Evolutionary conservation across 2,329 filamentous ascomycete species (phyloP).

Genomic region (Tolypocladium amazonense): DNA sequence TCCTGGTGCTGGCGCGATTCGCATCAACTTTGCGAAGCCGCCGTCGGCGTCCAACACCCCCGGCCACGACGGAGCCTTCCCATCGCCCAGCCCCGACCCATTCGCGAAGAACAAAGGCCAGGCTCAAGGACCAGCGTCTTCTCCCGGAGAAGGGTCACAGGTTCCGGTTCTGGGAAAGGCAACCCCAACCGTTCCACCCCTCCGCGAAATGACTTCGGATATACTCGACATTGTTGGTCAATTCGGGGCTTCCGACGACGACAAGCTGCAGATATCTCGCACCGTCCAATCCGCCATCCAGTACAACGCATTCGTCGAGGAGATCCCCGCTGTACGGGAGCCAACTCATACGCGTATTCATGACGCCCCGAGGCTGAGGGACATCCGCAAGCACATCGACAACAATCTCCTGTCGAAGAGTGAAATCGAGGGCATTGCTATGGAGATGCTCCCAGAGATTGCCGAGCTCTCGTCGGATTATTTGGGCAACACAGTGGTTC

Average conservation of each 20-base stretch:
- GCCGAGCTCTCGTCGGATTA: constrained; percentile 93
- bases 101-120: constrained; percentile 50
- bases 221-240: constrained; percentile 80
- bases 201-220: constrained; percentile 70
- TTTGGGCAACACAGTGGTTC: constrained; percentile 96
- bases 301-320: constrained; percentile 61
- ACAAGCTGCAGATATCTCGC: constrained; percentile 58
- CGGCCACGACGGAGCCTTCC: constrained; percentile 76
- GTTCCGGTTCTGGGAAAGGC: constrained; percentile 19
- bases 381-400: constrained; percentile 95
- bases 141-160: constrained; percentile 25
- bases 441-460: constrained; percentile 93
- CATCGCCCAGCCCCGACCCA: constrained; percentile 84
- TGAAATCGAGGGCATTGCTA: constrained; percentile 86
- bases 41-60: constrained; percentile 84
- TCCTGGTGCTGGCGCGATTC: constrained; percentile 84
- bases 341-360: constrained; percentile 81
- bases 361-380: constrained; percentile 86
- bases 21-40: constrained; percentile 96
- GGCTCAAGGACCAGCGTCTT: constrained; percentile 17
- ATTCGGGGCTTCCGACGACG: constrained; percentile 76
- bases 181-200: constrained; percentile 57
- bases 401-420: constrained; percentile 77
- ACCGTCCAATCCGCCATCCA: constrained; percentile 69
- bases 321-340: constrained; percentile 84